These are phyloP conservation scores for Globisporangium emineosum DNA, from an alignment of 352 stramenopile genomes.

Conservation along the genomic window DNA sequence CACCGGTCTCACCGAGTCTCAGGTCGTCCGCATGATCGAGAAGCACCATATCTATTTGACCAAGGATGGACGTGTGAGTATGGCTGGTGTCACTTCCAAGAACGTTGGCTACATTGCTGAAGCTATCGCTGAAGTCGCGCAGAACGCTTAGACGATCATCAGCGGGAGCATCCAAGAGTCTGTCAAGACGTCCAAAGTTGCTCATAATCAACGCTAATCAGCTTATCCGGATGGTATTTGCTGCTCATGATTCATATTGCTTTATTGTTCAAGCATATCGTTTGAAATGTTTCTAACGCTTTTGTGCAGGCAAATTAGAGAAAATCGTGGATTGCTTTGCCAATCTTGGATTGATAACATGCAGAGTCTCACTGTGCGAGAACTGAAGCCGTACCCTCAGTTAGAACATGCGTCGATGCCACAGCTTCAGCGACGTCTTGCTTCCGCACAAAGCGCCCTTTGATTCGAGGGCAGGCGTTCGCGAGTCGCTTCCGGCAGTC, in stretches of 20 bases:
- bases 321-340: background rate
- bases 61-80: conserved; percentile 97
- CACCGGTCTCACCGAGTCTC: conserved; percentile 94
- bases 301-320: background rate
- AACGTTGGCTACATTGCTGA: conserved; percentile 97
- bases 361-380: background rate
- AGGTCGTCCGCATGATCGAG: conserved; percentile 92
- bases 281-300: background rate
- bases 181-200: conserved; percentile 1
- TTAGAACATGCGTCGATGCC: background rate
- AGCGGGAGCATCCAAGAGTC: background rate
- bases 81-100: conserved; percentile 95
- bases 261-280: background rate
- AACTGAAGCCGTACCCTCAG: background rate
- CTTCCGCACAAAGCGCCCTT: conserved; percentile 66
- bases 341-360: background rate
- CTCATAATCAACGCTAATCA: conserved; percentile 9
- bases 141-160: conserved; percentile 59
- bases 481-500: conserved; percentile 65
- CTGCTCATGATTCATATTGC: background rate
- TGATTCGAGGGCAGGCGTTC: conserved; percentile 62
- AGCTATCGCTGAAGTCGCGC: conserved; percentile 92
- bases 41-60: conserved; percentile 99
- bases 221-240: conserved; percentile 5
- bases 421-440: conserved; percentile 2